Evolutionary conservation across 257 asterid genomes (phyloP).

Genomic region (Jacaranda copaia): DNA sequence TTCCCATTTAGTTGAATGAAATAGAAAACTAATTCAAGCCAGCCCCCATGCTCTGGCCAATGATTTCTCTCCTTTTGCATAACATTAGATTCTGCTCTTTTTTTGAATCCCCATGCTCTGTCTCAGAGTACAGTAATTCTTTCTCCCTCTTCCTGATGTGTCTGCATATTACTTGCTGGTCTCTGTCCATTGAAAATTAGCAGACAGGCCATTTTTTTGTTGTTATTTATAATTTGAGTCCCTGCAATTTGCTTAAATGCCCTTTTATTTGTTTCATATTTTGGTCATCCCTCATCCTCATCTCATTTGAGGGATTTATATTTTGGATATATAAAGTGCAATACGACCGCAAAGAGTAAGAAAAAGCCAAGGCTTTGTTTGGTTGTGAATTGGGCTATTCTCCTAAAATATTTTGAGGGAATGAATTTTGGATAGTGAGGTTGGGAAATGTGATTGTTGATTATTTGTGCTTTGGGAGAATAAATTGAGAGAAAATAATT

Average conservation of each 20-base stretch:
- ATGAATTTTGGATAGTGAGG: no score
- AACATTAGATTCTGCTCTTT: constrained; percentile 45
- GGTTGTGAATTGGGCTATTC: no score
- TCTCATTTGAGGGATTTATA: neutral
- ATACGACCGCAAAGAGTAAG: neutral
- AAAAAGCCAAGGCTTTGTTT: no score
- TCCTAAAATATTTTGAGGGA: no score
- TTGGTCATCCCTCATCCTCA: neutral
- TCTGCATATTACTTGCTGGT: constrained; percentile 36
- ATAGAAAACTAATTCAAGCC: neutral
- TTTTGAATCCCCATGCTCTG: constrained; percentile 44
- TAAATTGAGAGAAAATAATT: no score
- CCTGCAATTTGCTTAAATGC: constrained; percentile 17
- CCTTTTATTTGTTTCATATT: neutral
- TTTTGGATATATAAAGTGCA: neutral
- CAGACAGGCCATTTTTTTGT: constrained; percentile 25
- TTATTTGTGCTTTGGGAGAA: no score
- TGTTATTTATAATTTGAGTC: constrained; percentile 29
- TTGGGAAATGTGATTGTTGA: no score
- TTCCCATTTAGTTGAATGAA: neutral
- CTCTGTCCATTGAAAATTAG: constrained; percentile 25
- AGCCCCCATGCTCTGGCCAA: constrained; percentile 36
- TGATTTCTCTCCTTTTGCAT: constrained; percentile 36
- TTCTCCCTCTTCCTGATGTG: constrained; percentile 22
- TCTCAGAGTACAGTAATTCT: constrained; percentile 42